phyloP scores from a whole-genome alignment of 2,329 filamentous ascomycete genomes.

The Endothia cerciana region DNA sequence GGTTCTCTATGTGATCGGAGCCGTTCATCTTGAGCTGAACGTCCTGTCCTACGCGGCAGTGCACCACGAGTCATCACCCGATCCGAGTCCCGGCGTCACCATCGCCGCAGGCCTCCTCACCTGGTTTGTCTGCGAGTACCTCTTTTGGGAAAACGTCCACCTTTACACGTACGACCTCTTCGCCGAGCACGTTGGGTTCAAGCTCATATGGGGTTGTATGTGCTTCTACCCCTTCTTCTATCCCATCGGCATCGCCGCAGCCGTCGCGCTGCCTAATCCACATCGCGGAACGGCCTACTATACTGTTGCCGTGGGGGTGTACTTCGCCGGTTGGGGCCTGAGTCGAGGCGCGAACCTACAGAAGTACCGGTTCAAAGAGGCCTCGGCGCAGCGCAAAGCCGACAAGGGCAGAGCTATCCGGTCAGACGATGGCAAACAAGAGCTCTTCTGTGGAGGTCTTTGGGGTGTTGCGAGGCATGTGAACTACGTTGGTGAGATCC shows the following conservation, averaged over 20 bases:
- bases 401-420: neutral
- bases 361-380: conserved; percentile 24
- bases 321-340: conserved; percentile 20
- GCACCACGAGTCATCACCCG: neutral
- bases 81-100: conserved; percentile 17
- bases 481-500: conserved; percentile 25
- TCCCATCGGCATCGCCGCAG: conserved; percentile 10
- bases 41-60: conserved; percentile 20
- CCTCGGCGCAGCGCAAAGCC: neutral
- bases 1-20: conserved; percentile 24
- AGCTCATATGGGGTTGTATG: conserved; percentile 24
- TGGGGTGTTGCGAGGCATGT: conserved; percentile 24
- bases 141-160: conserved; percentile 26
- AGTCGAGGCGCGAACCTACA: conserved; percentile 23
- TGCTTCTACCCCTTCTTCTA: conserved; percentile 28
- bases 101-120: conserved; percentile 21
- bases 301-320: conserved; percentile 12
- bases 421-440: conserved; percentile 22
- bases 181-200: conserved; percentile 24
- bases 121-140: conserved; percentile 26
- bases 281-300: conserved; percentile 7
- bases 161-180: conserved; percentile 28
- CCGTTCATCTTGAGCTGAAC: conserved; percentile 27
- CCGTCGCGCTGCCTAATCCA: conserved; percentile 13
- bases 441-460: conserved; percentile 23